Percentiles rank a stretch among this genome's conserved stretches.
Conservation (phyloP, 306 rosid species). For the Lathyrus tuberosus region DNA sequence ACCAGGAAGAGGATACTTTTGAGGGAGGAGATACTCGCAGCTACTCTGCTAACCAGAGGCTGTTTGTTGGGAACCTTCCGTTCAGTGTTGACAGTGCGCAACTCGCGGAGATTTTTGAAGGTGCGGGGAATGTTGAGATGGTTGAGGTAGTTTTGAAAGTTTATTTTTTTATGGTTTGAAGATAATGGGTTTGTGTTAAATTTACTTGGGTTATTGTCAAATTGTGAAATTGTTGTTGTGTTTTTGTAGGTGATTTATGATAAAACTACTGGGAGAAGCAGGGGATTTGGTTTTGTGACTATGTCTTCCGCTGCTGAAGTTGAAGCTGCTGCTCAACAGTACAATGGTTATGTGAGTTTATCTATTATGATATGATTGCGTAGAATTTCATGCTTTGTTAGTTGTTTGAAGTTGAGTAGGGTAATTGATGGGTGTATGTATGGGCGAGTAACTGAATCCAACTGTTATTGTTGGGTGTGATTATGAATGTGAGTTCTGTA, state of each 20-base stretch:
- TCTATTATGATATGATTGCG: not conserved
- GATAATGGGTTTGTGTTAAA: not conserved
- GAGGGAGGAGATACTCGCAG: slow-evolving; percentile 39
- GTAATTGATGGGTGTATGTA: not conserved
- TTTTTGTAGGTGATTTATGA: slow-evolving; percentile 77
- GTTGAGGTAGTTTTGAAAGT: slow-evolving; percentile 70
- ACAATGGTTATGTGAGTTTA: slow-evolving; percentile 85
- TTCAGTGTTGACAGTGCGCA: slow-evolving; percentile 80
- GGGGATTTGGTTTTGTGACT: slow-evolving; percentile 95
- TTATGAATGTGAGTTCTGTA: not conserved
- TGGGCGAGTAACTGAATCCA: not conserved
- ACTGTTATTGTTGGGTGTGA: not conserved
- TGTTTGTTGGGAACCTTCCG: slow-evolving; percentile 91
- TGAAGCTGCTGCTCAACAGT: slow-evolving; percentile 79
- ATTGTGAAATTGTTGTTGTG: not conserved
- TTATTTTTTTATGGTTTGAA: not conserved
- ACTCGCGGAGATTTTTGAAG: slow-evolving; percentile 77
- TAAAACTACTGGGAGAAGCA: slow-evolving; percentile 85
- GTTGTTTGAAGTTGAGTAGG: slow-evolving; percentile 12
- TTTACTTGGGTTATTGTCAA: not conserved
- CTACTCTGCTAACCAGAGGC: slow-evolving; percentile 62
- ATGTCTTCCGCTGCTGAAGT: slow-evolving; percentile 75
- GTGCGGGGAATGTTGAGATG: slow-evolving; percentile 75
- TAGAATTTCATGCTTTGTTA: not conserved
- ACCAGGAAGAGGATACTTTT: slow-evolving; percentile 65